Evolutionary conservation across 2,329 filamentous ascomycete genomes (phyloP), one percentile per base, ranked within the genome.

Genomic region (Ceratocystis ficicola): DNA sequence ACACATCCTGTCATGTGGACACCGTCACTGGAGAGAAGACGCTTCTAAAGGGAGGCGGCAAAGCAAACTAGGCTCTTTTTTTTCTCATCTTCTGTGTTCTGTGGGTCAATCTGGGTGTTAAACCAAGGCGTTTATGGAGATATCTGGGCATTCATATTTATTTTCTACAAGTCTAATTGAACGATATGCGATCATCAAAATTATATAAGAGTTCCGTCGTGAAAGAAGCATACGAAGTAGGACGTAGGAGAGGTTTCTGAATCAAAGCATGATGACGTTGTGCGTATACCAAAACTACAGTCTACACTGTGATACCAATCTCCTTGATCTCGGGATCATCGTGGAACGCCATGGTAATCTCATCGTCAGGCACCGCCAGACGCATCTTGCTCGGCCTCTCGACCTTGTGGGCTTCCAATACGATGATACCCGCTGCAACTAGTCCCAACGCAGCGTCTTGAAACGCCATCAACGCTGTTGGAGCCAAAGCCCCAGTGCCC

Each of bases 1-100:
- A 89, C 88, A 1, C 91, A 97, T 76, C 94, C 94, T 1, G 76
- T 99, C 55, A 87, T 95, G 57, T 99, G 94, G 94, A 90, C 89
- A 72, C 92, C 92, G 25, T 89, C 84, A 20, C 36, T 67, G 36
- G 63, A 57, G 10, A 64, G 63, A 52, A 61, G 63, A 57, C 57
- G 66, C n/a, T 67, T 67, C 41, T 67, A 65, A 59, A 22, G 25
- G 20, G 36, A 50, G n/a, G 15, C 7, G 10, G n/a, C 15, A 63
- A 63, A 50, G 32, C 30, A 22, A 25, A 28, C 41, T 44, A n/a
- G 20, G 25, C 15, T 59, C 17, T 10, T 64, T 44, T 3, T 64
- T 6, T 15, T 64, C 52, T 41, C 22, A 22, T 44, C 12, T 36
- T 57, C 17, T 55, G 28, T 57, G 15, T 28, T 50, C 36, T 60